phyloP scores from a whole-genome alignment of 352 stramenopile genomes.

The Globisporangium spinosum region DNA sequence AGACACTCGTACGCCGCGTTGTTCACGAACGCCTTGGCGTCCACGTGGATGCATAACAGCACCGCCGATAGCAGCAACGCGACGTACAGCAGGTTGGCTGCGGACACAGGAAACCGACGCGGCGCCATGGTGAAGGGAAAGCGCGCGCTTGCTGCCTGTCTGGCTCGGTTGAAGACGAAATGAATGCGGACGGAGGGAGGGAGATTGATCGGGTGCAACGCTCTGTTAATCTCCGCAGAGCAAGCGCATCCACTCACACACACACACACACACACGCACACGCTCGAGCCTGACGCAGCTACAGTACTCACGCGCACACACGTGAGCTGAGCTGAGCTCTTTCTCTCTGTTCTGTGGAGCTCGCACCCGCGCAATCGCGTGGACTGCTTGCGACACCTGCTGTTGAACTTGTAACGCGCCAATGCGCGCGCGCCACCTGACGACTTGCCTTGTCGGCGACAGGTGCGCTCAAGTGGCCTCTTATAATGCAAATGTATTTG shows the following conservation, averaged over 20 bases:
- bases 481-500: not conserved
- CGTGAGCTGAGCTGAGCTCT: not conserved
- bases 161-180: conserved; percentile 4
- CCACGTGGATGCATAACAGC: not conserved
- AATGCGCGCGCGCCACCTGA: conserved; percentile 9
- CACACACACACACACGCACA: not conserved
- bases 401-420: conserved; percentile 16
- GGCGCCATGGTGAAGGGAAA: not conserved
- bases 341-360: not conserved
- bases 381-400: conserved; percentile 8
- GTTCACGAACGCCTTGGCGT: conserved; percentile 22
- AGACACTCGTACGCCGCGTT: conserved; percentile 20
- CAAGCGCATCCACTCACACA: conserved; percentile 8
- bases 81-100: not conserved
- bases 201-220: not conserved
- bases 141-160: not conserved
- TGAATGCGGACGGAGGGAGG: not conserved
- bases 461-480: not conserved
- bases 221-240: conserved; percentile 6
- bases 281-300: not conserved
- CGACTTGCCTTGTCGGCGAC: not conserved
- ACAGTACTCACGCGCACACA: not conserved
- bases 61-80: not conserved
- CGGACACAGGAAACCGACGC: not conserved
- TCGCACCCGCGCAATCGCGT: not conserved